Evolutionary conservation across 805 yeast species (phyloP), one percentile per base, ranked within the genome.

Genomic region (Lachancea sp.): DNA sequence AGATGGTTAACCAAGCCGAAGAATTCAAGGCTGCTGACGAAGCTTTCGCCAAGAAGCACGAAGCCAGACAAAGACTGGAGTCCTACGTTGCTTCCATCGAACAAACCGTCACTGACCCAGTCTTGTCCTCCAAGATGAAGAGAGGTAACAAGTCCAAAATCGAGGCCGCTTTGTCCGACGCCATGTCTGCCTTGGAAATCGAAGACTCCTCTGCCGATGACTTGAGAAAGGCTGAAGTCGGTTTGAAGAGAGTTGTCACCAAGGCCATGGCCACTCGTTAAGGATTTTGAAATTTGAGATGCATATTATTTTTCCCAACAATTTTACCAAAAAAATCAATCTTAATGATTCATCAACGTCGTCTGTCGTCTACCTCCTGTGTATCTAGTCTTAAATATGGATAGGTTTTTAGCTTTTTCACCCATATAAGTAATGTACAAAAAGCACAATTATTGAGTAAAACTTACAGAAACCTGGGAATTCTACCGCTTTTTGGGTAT

Each of bases 11-110:
- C 73, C 97, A 92, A 68, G 97, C 98, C 62, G 98, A 90, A 77
- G 86, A 86, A 74, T 92, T 88, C 95, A 90, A 90, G 87, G 77
- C 90, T 65, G 85, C 95, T 61, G 98, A 90, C 73, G 97, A 90
- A 68, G 96, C 95, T 63, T 92, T 90, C 84, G 94, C 97, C 74
- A 90, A 89, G 89, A 83, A 83, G 70, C 97, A 90, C 77, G 97
- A 92, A 80, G 92, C 95, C 68, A 90, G 89, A 78, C 97, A 90
- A 78, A 89, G 88, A 78, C 83, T 90, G 69, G 98, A 90, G 80
- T 87, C 97, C 63, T 90, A 90, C 83, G 95, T 92, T 68, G 78
- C 95, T 61, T 80, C 94, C 56, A 86, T 89, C 61, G 97, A 92
- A 78, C 75, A 92, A 58, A 84, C 96, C 60, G 83, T 90, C 71